Base-by-base conservation (phyloP, 176 grass and related monocot genomes). In the Oryza rufipogon region DNA sequence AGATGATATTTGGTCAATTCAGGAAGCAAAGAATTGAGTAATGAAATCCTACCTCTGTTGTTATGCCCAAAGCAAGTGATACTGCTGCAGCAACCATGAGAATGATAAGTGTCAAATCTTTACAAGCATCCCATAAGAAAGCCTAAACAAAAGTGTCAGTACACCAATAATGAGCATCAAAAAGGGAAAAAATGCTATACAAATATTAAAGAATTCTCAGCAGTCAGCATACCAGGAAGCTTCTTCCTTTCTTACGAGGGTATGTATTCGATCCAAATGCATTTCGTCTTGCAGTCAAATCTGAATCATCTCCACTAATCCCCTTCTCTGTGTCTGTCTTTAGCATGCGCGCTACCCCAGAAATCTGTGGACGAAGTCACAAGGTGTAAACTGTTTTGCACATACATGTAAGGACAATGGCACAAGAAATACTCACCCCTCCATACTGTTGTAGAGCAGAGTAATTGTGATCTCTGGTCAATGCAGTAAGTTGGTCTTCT, bases 51-150 rank as follows among this genome's bases (percentile, higher is more conserved):
- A 98, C 96, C 96, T 98, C 96, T 42, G 96, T 98, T 64, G 75
- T 86, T 82, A 98, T 98, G 84, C 96, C 96, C 85, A 98, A 92
- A 71, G 94, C 87, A 14, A 98, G 88, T 48, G 96, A 98, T 80
- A 95, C 32, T 30, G 89, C 89, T 69, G 96, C 96, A 54, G 96
- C 96, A 3, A 98, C 81, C 91, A 98, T 98, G n/a, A 98, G 91
- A 75, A 98, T 95, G 84, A 98, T 68, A 39, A 98, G 88, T 22
- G 96, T 98, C 76, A 95, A 60, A 49, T 98, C 96, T 90, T 98
- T 90, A 49, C 85, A 98, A 26, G 96, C 89, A 85, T 98, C 96
- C 96, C 93, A 98, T 41, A 98, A 71, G 4, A 98, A 98, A 74
- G 94, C 70, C 96, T 98, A 75, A 75, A 91, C 23, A 72, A 39